Conservation (phyloP, 2,329 filamentous ascomycete species). For the Aspergillus transmontanensis region DNA sequence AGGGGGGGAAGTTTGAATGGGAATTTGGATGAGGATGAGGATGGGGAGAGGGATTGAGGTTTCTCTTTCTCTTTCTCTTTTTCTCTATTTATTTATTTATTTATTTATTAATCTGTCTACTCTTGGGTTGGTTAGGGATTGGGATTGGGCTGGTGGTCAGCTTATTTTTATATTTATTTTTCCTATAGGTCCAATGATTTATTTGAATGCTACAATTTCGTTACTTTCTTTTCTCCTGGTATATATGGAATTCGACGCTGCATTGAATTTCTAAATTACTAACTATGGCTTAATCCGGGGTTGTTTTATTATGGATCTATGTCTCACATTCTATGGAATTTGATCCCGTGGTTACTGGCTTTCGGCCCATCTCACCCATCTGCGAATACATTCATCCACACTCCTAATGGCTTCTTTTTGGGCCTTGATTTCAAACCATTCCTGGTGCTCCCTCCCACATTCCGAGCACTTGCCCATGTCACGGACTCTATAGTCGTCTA, state of each 20-base stretch:
- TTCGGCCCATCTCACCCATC: slow-evolving; percentile 88
- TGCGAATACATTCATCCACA: slow-evolving; percentile 72
- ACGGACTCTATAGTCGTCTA: slow-evolving; percentile 63
- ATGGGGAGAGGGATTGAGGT: background rate
- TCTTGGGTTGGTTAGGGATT: background rate
- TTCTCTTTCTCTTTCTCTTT: background rate
- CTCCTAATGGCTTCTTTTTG: slow-evolving; percentile 67
- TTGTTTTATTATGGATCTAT: background rate
- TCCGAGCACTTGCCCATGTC: slow-evolving; percentile 65
- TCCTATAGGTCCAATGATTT: background rate
- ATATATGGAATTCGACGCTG: background rate
- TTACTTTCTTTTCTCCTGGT: background rate
- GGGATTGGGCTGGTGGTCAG: background rate
- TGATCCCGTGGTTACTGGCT: slow-evolving; percentile 17
- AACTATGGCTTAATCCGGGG: background rate
- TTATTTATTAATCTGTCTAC: too few relatives aligned
- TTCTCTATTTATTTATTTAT: too few relatives aligned
- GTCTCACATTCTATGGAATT: background rate
- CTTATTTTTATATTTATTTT: too few relatives aligned
- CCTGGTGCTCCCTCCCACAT: slow-evolving; percentile 83
- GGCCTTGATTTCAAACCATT: slow-evolving; percentile 93
- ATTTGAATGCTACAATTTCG: background rate
- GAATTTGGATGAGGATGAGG: background rate
- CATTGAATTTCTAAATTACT: background rate
- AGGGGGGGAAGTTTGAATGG: background rate